Conservation (phyloP, 306 rosid species). For the Clitoria ternatea region DNA sequence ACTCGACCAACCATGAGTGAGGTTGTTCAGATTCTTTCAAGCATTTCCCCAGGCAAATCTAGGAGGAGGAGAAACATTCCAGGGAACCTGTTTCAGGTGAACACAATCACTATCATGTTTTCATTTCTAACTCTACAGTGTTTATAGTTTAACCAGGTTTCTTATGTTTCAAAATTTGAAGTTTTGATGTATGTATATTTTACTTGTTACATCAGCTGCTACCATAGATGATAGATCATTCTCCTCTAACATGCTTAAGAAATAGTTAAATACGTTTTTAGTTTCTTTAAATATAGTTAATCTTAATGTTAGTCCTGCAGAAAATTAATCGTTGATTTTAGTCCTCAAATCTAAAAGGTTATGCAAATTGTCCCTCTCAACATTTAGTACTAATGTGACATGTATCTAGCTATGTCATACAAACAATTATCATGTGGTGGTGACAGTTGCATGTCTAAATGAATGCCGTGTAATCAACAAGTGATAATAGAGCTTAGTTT, state of each 20-base stretch:
- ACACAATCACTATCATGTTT: background rate
- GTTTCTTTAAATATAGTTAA: no score
- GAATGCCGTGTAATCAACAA: no score
- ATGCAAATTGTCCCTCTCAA: no score
- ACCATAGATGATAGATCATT: slow-evolving; percentile 35
- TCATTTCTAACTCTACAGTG: background rate
- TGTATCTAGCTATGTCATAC: no score
- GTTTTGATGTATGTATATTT: background rate
- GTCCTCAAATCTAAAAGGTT: no score
- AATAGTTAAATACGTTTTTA: no score
- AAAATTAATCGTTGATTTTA: no score
- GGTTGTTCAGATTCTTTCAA: slow-evolving; percentile 93
- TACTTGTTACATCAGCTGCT: background rate
- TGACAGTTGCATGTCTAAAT: no score
- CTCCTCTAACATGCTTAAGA: background rate
- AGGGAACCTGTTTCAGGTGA: slow-evolving; percentile 59
- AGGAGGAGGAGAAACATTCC: slow-evolving; percentile 68
- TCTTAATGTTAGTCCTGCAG: no score
- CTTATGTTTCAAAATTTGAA: background rate
- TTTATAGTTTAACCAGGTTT: slow-evolving; percentile 5
- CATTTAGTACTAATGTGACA: no score
- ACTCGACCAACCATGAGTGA: slow-evolving; percentile 94
- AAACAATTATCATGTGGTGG: no score
- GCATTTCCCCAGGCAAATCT: slow-evolving; percentile 71
- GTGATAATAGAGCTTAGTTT: no score